These are phyloP conservation scores for Arctostaphylos glauca DNA, from an alignment of 148 eudicot species.

Conservation along the genomic window DNA sequence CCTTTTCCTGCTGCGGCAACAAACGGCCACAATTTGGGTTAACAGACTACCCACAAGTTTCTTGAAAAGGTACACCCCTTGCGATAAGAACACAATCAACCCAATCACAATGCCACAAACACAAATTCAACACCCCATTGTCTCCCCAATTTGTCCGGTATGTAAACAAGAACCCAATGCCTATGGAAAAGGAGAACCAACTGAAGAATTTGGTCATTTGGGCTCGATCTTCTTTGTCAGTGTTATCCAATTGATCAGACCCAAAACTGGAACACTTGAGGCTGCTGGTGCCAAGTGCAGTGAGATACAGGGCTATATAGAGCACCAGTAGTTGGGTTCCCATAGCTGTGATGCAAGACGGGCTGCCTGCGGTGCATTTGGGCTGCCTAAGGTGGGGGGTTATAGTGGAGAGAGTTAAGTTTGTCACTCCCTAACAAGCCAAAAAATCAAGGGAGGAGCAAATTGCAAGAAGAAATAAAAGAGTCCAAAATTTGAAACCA, in stretches of 20 bases:
- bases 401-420: neutral
- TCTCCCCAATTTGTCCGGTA: slow-evolving; percentile 46
- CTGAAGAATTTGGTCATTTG: slow-evolving; percentile 58
- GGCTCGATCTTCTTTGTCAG: slow-evolving; percentile 31
- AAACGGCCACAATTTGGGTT: neutral
- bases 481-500: neutral
- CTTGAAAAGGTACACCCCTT: neutral
- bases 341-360: neutral
- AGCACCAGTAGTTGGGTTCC: slow-evolving; percentile 23
- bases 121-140: slow-evolving; percentile 55
- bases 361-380: neutral
- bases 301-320: slow-evolving; percentile 49
- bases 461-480: neutral
- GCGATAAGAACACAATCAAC: neutral
- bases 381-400: neutral
- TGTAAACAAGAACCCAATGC: slow-evolving; percentile 50
- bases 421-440: neutral
- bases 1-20: neutral
- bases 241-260: slow-evolving; percentile 62
- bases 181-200: slow-evolving; percentile 61
- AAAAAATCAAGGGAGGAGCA: neutral
- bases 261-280: slow-evolving; percentile 66
- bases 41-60: neutral
- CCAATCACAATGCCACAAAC: neutral
- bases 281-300: slow-evolving; percentile 66